Conservation (phyloP, 257 asterid species). For the Asclepias syriaca region DNA sequence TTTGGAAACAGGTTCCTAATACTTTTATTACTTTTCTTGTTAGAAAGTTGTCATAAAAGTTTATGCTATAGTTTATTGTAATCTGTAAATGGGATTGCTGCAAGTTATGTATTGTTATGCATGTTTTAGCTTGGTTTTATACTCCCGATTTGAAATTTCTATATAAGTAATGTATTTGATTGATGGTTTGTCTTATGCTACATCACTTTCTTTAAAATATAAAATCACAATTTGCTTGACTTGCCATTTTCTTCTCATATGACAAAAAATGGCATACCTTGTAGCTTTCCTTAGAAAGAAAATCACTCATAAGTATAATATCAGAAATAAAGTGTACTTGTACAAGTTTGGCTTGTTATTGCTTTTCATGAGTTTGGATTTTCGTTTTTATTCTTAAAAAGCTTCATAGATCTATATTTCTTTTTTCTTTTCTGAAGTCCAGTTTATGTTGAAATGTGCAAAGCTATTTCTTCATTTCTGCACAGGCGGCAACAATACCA, state of each 20-base stretch:
- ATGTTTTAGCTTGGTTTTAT: not conserved
- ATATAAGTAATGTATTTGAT: not conserved
- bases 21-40: conserved; percentile 20
- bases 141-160: not conserved
- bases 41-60: not conserved
- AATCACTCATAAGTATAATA: not conserved
- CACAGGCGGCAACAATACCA: not conserved
- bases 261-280: not conserved
- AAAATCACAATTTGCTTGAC: not conserved
- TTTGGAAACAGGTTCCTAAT: conserved; percentile 81
- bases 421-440: not conserved
- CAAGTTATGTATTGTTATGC: not conserved
- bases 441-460: not conserved
- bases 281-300: not conserved
- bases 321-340: not conserved
- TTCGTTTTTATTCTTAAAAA: not conserved
- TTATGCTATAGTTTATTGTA: not conserved
- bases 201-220: not conserved
- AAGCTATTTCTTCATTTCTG: not conserved
- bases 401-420: not conserved
- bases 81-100: not conserved
- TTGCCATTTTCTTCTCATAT: not conserved
- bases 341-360: not conserved
- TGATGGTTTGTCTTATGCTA: not conserved
- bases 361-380: not conserved